These are phyloP conservation scores for Quercus mongolica DNA, from an alignment of 306 rosid species.

Conservation along the genomic window DNA sequence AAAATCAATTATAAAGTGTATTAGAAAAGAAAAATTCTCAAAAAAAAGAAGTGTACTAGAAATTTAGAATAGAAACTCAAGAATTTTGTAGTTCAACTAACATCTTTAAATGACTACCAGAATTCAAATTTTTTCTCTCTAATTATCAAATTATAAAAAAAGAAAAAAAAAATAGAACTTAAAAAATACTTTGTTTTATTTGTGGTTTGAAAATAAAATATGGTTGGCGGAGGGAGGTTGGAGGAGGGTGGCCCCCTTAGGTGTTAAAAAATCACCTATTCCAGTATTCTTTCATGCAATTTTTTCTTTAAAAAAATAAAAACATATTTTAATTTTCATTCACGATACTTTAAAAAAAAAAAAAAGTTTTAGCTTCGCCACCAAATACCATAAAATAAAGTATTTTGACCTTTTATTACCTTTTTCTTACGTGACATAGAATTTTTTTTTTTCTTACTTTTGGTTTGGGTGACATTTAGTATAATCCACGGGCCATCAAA, in stretches of 20 bases:
- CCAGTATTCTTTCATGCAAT: too few species aligned
- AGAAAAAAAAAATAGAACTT: neutral
- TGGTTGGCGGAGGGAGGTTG: too few species aligned
- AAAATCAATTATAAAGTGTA: neutral
- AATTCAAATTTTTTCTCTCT: neutral
- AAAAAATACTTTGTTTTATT: neutral
- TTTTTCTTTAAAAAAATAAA: too few species aligned
- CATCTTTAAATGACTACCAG: fast-evolving
- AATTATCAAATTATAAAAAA: neutral
- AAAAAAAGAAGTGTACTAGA: too few species aligned
- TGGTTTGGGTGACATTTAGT: conserved; percentile 26
- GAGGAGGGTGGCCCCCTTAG: too few species aligned
- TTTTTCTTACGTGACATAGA: conserved; percentile 8
- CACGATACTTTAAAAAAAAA: too few species aligned
- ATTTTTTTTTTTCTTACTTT: conserved; percentile 19
- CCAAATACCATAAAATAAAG: neutral
- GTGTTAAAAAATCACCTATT: too few species aligned
- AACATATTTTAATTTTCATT: too few species aligned
- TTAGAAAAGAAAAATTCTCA: too few species aligned
- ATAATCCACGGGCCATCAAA: conserved; percentile 38
- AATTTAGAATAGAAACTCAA: too few species aligned
- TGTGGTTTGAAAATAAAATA: neutral
- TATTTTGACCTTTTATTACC: conserved; percentile 29
- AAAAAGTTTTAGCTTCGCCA: too few species aligned
- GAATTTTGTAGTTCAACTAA: too few species aligned